These are phyloP conservation scores for Amanita inopinata DNA, from an alignment of 768 basidiomycete genomes.

Conservation along the genomic window DNA sequence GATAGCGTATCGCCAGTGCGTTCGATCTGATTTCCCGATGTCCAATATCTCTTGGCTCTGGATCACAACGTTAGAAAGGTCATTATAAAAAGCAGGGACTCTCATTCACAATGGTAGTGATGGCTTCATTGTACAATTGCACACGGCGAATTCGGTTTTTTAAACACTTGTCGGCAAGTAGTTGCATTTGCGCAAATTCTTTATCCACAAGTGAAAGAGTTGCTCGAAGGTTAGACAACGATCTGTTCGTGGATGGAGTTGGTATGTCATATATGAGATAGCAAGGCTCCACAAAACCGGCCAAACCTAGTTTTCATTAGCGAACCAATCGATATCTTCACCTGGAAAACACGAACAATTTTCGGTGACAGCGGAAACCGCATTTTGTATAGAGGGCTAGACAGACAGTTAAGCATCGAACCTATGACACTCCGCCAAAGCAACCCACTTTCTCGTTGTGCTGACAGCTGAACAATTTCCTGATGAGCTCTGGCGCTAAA, in stretches of 20 bases:
- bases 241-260: slow-evolving; percentile 29
- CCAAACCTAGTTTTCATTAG: slow-evolving; percentile 34
- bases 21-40: slow-evolving; percentile 48
- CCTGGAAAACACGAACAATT: slow-evolving; percentile 33
- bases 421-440: background rate
- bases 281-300: slow-evolving; percentile 53
- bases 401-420: slow-evolving; percentile 1
- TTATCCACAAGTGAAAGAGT: slow-evolving; percentile 23
- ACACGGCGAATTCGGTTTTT: slow-evolving; percentile 38
- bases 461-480: slow-evolving; percentile 61
- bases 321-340: background rate
- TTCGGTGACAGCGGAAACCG: slow-evolving; percentile 53
- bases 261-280: slow-evolving; percentile 44
- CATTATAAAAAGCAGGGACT: background rate
- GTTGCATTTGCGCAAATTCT: slow-evolving; percentile 17
- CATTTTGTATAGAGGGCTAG: slow-evolving; percentile 70
- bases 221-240: slow-evolving; percentile 27
- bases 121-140: slow-evolving; percentile 29
- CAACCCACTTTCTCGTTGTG: slow-evolving; percentile 71
- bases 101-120: slow-evolving; percentile 33
- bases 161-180: slow-evolving; percentile 29
- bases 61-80: slow-evolving; percentile 3
- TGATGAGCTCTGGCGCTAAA: slow-evolving; percentile 46
- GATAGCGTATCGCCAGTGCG: slow-evolving; percentile 76
- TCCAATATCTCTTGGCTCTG: slow-evolving; percentile 38